Evolutionary conservation across 169 alveolate genomes (phyloP).

Genomic region (Plasmodium coatneyi): DNA sequence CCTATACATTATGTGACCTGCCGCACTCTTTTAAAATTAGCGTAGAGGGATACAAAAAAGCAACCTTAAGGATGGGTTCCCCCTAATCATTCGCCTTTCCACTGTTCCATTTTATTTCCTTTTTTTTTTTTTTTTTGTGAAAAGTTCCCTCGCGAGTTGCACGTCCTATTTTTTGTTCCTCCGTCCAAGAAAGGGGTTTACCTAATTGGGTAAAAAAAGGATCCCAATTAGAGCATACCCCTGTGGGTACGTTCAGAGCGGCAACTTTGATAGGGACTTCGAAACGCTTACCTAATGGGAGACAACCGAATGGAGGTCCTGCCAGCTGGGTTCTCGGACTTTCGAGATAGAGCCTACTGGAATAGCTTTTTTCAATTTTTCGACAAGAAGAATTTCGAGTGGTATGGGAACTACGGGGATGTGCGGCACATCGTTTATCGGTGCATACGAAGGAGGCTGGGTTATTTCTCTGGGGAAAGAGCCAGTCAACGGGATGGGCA

Average conservation of each 20-base stretch:
- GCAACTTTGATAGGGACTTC: neutral
- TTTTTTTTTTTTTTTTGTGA: neutral
- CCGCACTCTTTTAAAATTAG: too few relatives aligned
- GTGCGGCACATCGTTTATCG: slow-evolving; percentile 50
- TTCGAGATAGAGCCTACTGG: slow-evolving; percentile 82
- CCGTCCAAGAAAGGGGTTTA: neutral
- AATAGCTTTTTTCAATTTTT: slow-evolving; percentile 78
- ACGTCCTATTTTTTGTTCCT: neutral
- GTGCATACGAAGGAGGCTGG: slow-evolving; percentile 25
- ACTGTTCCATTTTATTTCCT: neutral
- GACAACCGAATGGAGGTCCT: slow-evolving; percentile 46
- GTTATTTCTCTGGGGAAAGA: slow-evolving; percentile 5
- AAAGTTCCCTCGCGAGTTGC: neutral
- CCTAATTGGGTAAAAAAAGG: too few relatives aligned
- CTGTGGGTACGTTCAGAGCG: neutral
- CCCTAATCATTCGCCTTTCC: neutral
- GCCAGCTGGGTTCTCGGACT: slow-evolving; percentile 78
- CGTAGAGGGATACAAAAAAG: neutral
- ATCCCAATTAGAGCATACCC: neutral
- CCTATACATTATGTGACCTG: neutral
- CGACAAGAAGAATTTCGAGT: slow-evolving; percentile 80
- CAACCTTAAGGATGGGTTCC: neutral
- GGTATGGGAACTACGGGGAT: slow-evolving; percentile 81
- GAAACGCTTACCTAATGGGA: neutral
- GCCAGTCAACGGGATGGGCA: neutral